These are phyloP conservation scores for Parastagonospora avenae DNA, from an alignment of 2,329 filamentous ascomycete genomes.

Conservation along the genomic window DNA sequence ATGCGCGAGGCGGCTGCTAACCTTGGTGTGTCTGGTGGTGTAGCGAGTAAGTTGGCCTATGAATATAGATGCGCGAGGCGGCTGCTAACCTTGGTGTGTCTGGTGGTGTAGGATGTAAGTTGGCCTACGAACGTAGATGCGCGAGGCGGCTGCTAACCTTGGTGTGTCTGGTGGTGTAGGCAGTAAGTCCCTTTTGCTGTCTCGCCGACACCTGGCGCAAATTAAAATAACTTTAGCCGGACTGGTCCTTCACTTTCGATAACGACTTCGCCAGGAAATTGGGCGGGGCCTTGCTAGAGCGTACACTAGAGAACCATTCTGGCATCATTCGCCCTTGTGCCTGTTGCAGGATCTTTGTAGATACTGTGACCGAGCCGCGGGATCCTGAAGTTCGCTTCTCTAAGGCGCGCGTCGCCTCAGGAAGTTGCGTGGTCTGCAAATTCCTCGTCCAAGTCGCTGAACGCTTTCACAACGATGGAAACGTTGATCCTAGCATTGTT, in stretches of 20 bases:
- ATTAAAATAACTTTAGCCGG: slow-evolving; percentile 8
- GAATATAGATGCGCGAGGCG: no score
- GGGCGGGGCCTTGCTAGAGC: slow-evolving; percentile 1
- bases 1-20: no score
- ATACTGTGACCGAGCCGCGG: slow-evolving; percentile 3
- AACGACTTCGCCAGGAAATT: slow-evolving; percentile 11
- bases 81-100: no score
- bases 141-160: no score
- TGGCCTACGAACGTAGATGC: no score
- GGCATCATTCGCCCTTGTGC: slow-evolving; percentile 2
- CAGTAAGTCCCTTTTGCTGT: neutral
- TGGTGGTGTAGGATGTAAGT: no score
- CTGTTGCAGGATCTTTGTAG: slow-evolving; percentile 7
- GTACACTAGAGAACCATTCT: slow-evolving; percentile 3
- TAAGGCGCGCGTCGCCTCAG: slow-evolving; percentile 6
- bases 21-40: no score
- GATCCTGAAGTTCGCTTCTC: slow-evolving; percentile 5
- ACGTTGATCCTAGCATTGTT: slow-evolving; percentile 5
- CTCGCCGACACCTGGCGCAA: neutral
- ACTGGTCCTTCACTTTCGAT: slow-evolving; percentile 10
- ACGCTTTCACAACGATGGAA: slow-evolving; percentile 3
- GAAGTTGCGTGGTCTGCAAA: slow-evolving; percentile 10
- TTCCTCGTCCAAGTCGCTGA: slow-evolving; percentile 1
- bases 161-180: no score
- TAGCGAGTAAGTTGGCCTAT: no score